phyloP scores from a whole-genome alignment of 2,329 filamentous ascomycete genomes.

The Colletotrichum sansevieriae region DNA sequence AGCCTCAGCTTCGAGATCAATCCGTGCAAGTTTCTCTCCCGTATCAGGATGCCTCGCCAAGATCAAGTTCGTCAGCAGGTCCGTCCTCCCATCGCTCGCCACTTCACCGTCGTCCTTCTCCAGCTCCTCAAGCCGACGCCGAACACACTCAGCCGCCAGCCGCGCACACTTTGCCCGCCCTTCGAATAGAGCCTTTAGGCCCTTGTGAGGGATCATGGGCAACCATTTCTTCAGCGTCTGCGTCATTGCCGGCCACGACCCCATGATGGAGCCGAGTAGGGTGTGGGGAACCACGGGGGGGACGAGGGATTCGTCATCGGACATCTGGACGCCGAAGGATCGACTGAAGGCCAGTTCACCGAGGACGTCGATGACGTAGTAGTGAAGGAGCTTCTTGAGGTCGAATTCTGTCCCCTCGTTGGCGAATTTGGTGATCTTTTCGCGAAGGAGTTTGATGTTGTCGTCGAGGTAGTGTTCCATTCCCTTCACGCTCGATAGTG shows the following conservation, averaged over 20 bases:
- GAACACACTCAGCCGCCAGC: slow-evolving; percentile 43
- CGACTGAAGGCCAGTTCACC: slow-evolving; percentile 50
- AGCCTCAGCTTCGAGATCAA: slow-evolving; percentile 51
- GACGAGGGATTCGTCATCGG: slow-evolving; percentile 46
- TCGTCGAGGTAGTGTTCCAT: slow-evolving; percentile 52
- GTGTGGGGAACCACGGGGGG: slow-evolving; percentile 52
- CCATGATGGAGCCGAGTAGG: slow-evolving; percentile 48
- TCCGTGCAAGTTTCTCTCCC: slow-evolving; percentile 46
- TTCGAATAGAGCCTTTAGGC: slow-evolving; percentile 43
- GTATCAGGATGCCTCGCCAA: slow-evolving; percentile 53
- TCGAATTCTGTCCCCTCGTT: slow-evolving; percentile 45
- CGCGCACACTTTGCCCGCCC: slow-evolving; percentile 43
- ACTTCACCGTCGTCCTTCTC: slow-evolving; percentile 12
- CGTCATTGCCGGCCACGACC: slow-evolving; percentile 47
- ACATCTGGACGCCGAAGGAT: slow-evolving; percentile 48
- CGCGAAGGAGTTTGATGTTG: slow-evolving; percentile 48
- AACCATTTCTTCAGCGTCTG: slow-evolving; percentile 46
- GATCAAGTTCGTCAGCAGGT: slow-evolving; percentile 53
- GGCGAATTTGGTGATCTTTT: slow-evolving; percentile 42
- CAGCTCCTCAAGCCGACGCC: slow-evolving; percentile 30
- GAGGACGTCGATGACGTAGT: slow-evolving; percentile 46
- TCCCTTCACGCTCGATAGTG: slow-evolving; percentile 46
- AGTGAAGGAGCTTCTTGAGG: slow-evolving; percentile 48
- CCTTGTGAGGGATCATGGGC: slow-evolving; percentile 42
- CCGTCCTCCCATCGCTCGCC: slow-evolving; percentile 45